phyloP scores from a whole-genome alignment of 768 basidiomycete species.

The Termitomyces sp. region DNA sequence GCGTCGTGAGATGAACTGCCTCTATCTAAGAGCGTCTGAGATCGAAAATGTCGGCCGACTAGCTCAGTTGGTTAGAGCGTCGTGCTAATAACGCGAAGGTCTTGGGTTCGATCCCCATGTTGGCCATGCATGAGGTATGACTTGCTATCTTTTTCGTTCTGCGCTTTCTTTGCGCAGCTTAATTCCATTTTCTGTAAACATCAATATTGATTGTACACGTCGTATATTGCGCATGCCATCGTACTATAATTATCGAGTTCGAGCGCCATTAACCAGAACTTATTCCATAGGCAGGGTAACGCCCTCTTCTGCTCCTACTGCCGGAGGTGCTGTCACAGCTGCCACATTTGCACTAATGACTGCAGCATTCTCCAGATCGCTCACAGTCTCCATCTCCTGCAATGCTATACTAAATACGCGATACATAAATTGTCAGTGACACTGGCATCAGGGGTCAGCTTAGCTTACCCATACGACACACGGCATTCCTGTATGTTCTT shows the following conservation, averaged over 20 bases:
- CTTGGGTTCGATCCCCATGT: conserved; percentile 80
- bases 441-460: no score
- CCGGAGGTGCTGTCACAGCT: not conserved
- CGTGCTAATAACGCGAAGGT: conserved; percentile 86
- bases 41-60: conserved; percentile 52
- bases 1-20: no score
- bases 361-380: conserved; percentile 12
- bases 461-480: conserved; percentile 55
- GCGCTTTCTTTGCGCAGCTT: no score
- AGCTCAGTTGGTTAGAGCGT: conserved; percentile 95
- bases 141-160: no score
- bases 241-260: not conserved
- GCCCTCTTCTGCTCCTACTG: not conserved
- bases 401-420: conserved; percentile 13
- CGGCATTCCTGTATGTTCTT: conserved; percentile 50
- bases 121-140: conserved; percentile 39
- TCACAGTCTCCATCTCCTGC: conserved; percentile 21
- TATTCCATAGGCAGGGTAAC: not conserved
- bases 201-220: not conserved
- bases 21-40: no score
- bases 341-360: not conserved
- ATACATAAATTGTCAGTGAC: not conserved
- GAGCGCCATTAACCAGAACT: not conserved
- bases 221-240: not conserved
- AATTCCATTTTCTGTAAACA: no score